These are phyloP conservation scores for Suillus plorans DNA, from an alignment of 768 basidiomycete species.

Conservation along the genomic window DNA sequence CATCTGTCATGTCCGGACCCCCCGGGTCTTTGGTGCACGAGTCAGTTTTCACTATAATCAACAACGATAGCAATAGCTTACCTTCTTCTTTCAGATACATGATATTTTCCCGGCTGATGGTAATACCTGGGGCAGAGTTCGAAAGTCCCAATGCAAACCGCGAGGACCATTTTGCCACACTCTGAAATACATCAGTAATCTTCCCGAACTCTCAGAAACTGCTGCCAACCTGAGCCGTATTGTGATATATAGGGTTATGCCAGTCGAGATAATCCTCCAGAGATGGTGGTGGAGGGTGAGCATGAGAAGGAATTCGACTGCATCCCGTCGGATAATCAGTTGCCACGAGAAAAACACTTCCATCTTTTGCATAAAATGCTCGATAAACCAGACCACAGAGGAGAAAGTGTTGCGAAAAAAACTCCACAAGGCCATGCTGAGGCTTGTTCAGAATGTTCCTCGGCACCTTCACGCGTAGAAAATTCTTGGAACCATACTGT, in stretches of 20 bases:
- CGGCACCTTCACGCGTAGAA: constrained; percentile 51
- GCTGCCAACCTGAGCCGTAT: constrained; percentile 49
- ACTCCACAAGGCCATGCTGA: constrained; percentile 35
- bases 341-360: constrained; percentile 51
- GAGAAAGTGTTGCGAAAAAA: constrained; percentile 50
- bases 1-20: constrained; percentile 55
- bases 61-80: constrained; percentile 25
- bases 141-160: constrained; percentile 62
- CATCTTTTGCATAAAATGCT: constrained; percentile 61
- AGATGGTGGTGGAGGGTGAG: constrained; percentile 19
- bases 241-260: constrained; percentile 52
- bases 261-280: constrained; percentile 51
- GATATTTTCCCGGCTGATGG: constrained; percentile 39
- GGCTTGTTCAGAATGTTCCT: constrained; percentile 31
- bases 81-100: constrained; percentile 46
- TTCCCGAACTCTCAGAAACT: background rate
- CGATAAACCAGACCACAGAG: constrained; percentile 56
- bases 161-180: constrained; percentile 65
- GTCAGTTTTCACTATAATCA: background rate
- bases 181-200: constrained; percentile 32
- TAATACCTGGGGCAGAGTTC: constrained; percentile 58
- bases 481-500: constrained; percentile 60
- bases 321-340: constrained; percentile 35
- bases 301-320: background rate
- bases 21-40: constrained; percentile 1